These are phyloP conservation scores for Persicaria tinctoria DNA, from an alignment of 148 eudicot genomes.

Conservation along the genomic window DNA sequence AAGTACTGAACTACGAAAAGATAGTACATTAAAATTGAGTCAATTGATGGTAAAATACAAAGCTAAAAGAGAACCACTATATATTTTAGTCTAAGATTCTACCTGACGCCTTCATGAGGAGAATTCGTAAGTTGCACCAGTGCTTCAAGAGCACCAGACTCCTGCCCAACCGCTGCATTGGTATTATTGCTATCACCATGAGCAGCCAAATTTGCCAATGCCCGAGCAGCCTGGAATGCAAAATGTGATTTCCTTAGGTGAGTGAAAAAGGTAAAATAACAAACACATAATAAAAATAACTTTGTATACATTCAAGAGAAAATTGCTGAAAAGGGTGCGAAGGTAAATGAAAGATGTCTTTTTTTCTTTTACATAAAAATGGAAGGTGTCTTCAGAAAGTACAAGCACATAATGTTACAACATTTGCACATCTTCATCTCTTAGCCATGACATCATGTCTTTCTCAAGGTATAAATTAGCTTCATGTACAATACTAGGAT, in stretches of 20 bases:
- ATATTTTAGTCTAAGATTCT: conserved; percentile 9
- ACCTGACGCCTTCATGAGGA: conserved; percentile 97
- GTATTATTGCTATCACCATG: conserved; percentile 94
- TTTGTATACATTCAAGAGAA: not conserved
- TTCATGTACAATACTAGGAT: conserved; percentile 1
- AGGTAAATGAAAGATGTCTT: not conserved
- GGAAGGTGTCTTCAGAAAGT: not conserved
- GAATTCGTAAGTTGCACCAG: conserved; percentile 82
- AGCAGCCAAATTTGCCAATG: conserved; percentile 95
- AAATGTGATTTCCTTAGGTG: not conserved
- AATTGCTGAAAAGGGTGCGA: not conserved
- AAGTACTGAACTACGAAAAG: not conserved
- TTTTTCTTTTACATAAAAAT: not conserved
- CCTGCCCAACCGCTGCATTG: conserved; percentile 93
- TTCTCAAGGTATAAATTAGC: conserved; percentile 2
- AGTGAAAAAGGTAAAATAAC: not conserved
- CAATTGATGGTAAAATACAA: not conserved
- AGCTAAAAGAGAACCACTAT: not conserved
- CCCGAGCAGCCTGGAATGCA: conserved; percentile 79
- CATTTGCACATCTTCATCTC: not conserved
- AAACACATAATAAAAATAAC: not conserved
- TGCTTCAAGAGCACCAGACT: conserved; percentile 96
- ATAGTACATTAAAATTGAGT: not conserved
- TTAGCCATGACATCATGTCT: not conserved
- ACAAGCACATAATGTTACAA: not conserved